phyloP scores from a whole-genome alignment of 2,329 filamentous ascomycete genomes.

The Claviceps capensis region DNA sequence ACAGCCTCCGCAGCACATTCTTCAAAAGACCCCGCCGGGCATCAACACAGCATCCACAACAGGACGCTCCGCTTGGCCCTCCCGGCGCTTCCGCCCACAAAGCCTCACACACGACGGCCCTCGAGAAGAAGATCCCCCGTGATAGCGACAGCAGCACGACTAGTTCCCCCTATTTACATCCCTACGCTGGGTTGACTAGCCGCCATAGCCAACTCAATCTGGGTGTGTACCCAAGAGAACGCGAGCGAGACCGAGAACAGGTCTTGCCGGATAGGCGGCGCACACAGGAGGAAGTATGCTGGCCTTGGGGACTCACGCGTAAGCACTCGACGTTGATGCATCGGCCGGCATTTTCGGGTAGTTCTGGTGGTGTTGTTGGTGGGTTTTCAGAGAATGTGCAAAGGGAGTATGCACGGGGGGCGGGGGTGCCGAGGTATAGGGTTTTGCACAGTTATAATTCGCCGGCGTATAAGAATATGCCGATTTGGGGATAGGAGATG shows the following conservation, averaged over 20 bases:
- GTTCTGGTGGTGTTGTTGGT: too few relatives aligned
- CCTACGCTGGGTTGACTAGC: not conserved
- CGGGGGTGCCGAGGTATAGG: slow-evolving; percentile 27
- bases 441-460: slow-evolving; percentile 46
- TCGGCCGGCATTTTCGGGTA: slow-evolving; percentile 4
- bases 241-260: not conserved
- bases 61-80: not conserved
- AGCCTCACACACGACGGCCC: not conserved
- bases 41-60: not conserved
- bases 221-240: not conserved
- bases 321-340: slow-evolving; percentile 5
- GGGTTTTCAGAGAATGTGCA: too few relatives aligned
- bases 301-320: not conserved
- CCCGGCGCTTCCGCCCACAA: not conserved
- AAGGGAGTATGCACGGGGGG: too few relatives aligned
- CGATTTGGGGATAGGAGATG: slow-evolving; percentile 36
- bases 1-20: slow-evolving; percentile 4
- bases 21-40: not conserved
- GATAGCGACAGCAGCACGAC: too few relatives aligned
- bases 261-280: not conserved
- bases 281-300: too few relatives aligned
- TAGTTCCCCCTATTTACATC: not conserved
- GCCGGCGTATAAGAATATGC: slow-evolving; percentile 38
- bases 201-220: not conserved
- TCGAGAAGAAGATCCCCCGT: not conserved